phyloP scores from a whole-genome alignment of 805 yeast species.

The Metschnikowia henanensis region DNA sequence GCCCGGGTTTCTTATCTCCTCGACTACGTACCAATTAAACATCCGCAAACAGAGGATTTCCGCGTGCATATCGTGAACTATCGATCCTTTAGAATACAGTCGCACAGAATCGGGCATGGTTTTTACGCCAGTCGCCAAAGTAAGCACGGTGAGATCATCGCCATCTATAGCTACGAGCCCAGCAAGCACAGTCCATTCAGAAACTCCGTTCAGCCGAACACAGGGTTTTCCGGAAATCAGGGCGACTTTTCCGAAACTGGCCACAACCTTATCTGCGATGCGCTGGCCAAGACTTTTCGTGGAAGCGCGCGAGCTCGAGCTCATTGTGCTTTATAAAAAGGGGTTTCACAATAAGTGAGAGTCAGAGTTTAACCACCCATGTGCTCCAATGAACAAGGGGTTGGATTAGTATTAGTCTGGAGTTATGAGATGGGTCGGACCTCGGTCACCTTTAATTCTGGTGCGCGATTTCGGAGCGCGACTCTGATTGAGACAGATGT shows the following conservation, averaged over 20 bases:
- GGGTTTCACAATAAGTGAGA: no score
- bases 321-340: no score
- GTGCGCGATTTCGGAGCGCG: no score
- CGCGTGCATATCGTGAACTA: constrained; percentile 90
- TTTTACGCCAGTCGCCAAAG: constrained; percentile 82
- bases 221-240: constrained; percentile 56
- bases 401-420: no score
- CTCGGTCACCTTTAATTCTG: no score
- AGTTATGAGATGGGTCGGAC: no score
- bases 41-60: constrained; percentile 75
- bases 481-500: no score
- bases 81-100: constrained; percentile 49
- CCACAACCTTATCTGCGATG: constrained; percentile 27
- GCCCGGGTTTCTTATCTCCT: constrained; percentile 32
- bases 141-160: constrained; percentile 35
- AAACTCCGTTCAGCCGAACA: constrained; percentile 57
- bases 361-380: no score
- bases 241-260: constrained; percentile 29
- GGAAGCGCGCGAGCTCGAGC: no score
- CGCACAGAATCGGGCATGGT: constrained; percentile 58
- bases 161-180: constrained; percentile 54
- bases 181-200: constrained; percentile 86
- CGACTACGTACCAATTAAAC: constrained; percentile 60
- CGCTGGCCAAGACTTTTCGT: constrained; percentile 9
- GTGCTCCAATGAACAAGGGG: no score